phyloP scores from a whole-genome alignment of 2,329 filamentous ascomycete genomes.

The Ascochyta fabae region DNA sequence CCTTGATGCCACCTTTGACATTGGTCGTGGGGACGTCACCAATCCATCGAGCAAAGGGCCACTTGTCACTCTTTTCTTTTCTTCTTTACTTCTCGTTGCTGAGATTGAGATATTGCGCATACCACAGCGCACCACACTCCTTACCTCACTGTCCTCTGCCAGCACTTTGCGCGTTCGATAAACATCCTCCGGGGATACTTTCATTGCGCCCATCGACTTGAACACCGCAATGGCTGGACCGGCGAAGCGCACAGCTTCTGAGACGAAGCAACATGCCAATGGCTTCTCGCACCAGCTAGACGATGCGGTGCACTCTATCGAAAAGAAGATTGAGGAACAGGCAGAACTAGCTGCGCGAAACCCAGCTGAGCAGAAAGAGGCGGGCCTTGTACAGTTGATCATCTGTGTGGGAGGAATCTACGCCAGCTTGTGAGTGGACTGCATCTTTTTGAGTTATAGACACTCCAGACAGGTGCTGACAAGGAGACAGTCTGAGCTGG shows the following conservation, averaged over 20 bases:
- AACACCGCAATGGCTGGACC: slow-evolving; percentile 36
- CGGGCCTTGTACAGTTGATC: slow-evolving; percentile 76
- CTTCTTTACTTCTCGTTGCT: not conserved
- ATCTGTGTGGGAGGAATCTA: slow-evolving; percentile 96
- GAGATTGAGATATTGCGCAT: not conserved
- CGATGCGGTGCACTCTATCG: slow-evolving; percentile 36
- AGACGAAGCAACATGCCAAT: slow-evolving; percentile 32
- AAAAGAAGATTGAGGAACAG: slow-evolving; percentile 41
- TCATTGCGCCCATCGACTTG: not conserved
- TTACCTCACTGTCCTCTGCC: not conserved
- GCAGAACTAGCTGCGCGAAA: slow-evolving; percentile 42
- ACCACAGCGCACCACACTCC: not conserved
- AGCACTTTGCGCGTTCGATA: too few relatives aligned
- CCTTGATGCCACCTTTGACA: slow-evolving; percentile 44
- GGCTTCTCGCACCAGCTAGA: slow-evolving; percentile 30
- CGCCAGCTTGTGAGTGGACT: slow-evolving; percentile 78
- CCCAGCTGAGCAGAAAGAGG: slow-evolving; percentile 44
- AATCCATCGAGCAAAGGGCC: slow-evolving; percentile 2
- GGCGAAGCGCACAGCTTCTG: slow-evolving; percentile 38
- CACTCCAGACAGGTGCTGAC: slow-evolving; percentile 9
- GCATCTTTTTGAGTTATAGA: too few relatives aligned
- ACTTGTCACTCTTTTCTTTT: slow-evolving; percentile 13
- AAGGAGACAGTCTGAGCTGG: slow-evolving; percentile 77
- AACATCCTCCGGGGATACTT: too few relatives aligned
- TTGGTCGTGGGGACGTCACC: slow-evolving; percentile 8